Evolutionary conservation across 495 filamentous ascomycete species (phyloP), one percentile per base, ranked within the genome.

Genomic region (Darksidea phi): DNA sequence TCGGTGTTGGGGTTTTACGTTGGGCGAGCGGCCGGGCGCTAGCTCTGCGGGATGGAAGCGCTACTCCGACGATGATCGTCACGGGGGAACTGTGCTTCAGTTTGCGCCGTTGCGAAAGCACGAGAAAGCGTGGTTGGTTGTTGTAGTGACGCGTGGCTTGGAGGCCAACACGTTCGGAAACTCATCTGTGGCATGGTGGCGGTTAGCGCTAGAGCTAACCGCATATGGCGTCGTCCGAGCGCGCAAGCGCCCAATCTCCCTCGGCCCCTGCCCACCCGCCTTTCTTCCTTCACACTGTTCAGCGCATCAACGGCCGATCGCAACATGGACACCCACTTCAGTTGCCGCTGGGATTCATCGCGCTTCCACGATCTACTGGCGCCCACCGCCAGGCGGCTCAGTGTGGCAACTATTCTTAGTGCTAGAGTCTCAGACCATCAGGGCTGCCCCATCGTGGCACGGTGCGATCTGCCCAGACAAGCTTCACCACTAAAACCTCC

Each of bases 1-100:
- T 43, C 41, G 41, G 18, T 43, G 41, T 43, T 43, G 41, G 41
- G 41, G 41, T 43, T 43, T 43, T 20, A 43, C 41, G 41, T 43
- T 43, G 41, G 41, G 41, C 13, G 41, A 43, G 18, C 41, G 41
- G 41, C 41, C 41, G 41, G 41, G 41, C 41, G 41, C 41, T 13
- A 43, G 41, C 41, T 43, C 41, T 43, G 41, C 41, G 41, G 41
- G 41, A 43, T 43, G 41, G 41, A 43, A 43, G 41, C 41, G 41
- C 41, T 13, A 43, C 41, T 43, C 15, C 41, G 18, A 43, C 41
- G 41, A 43, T 43, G 41, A 43, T 43, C 41, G 41, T 43, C 41
- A 43, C 18, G 41, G 41, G 18, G 41, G 41, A 43, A 43, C 41
- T 43, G 41, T 43, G 41, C 41, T 20, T 43, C 41, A 43, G 41